A percentile compares a stretch with the other conserved stretches of the same genome.
Evolutionary conservation across 2,329 filamentous ascomycete species (phyloP).

Genomic region (Huntiella decipiens): DNA sequence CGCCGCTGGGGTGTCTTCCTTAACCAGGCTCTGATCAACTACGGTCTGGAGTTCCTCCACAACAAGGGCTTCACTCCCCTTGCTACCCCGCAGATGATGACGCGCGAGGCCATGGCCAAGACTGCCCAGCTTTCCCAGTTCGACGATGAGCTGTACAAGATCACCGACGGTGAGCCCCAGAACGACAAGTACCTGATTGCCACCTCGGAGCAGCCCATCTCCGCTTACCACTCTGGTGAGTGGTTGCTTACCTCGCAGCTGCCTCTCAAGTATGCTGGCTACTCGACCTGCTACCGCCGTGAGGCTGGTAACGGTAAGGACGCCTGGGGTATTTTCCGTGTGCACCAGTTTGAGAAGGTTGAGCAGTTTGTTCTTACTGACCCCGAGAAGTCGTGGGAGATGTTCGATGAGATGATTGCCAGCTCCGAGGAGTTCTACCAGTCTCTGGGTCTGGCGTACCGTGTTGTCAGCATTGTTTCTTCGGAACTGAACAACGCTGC

Average conservation of each 20-base stretch:
- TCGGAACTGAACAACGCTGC: conserved; percentile 64
- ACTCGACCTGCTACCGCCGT: conserved; percentile 87
- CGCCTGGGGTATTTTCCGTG: conserved; percentile 94
- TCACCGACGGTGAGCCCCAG: conserved; percentile 67
- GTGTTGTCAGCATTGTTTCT: conserved; percentile 86
- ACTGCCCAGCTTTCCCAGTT: conserved; percentile 95
- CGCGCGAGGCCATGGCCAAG: conserved; percentile 91
- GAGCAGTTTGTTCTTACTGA: conserved; percentile 68
- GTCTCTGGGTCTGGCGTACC: conserved; percentile 73
- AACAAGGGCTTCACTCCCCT: conserved; percentile 64
- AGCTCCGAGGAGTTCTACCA: conserved; percentile 91
- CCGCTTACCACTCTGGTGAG: conserved; percentile 78
- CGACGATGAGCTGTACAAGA: conserved; percentile 96
- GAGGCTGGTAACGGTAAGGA: conserved; percentile 80
- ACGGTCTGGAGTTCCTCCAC: conserved; percentile 76
- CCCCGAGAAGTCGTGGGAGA: conserved; percentile 80
- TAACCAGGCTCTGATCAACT: conserved; percentile 80
- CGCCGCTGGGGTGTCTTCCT: conserved; percentile 77
- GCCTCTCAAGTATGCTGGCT: conserved; percentile 82
- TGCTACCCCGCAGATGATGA: conserved; percentile 86
- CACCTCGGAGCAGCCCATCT: conserved; percentile 88
- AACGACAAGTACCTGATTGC: conserved; percentile 68
- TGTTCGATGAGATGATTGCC: conserved; percentile 82
- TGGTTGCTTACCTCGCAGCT: conserved; percentile 75
- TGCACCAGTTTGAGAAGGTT: conserved; percentile 95